Evolutionary conservation across 106 monocot species (phyloP), one percentile per base, ranked within the genome.

Genomic region (Chionographis japonica): DNA sequence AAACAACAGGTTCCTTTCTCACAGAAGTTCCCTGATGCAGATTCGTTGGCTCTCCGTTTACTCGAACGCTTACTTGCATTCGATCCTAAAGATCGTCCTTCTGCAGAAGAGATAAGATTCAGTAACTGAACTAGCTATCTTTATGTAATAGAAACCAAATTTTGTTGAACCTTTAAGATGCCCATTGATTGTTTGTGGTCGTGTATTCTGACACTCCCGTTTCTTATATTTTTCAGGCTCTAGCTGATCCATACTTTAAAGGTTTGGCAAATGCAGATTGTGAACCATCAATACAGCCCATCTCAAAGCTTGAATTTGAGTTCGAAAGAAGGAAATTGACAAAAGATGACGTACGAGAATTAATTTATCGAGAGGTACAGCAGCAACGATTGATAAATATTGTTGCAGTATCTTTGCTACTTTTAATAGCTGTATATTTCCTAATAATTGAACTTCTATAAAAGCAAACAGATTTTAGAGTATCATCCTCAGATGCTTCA

Each of bases 401-500:
- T 2, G 51, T 62, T 63, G 6, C 19, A 65, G 12, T 27, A 61
- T 35, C 17, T 3, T 54, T 55, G 4, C 14, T 17, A 8, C 10
- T 43, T 6, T 40, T 62, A 0, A 42, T 61, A 61, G 4, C 62
- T 18, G 17, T 6, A 12, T 42, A 14, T 42, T 39, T 18, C 18
- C 6, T 62, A 17, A 14, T 62, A 17, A 14, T 16, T 46, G n/a
- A 36, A 16, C 9, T 73, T 63, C 58, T 4, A 11, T 46, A 13
- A 59, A 80, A 36, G 42, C 17, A 58, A 69, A 70, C 77, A 88
- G 87, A 79, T 85, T 65, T 63, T 90, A 66, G 90, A 90, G 78
- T 90, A 90, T 71, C 90, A 90, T 81, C 90, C 90, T 10, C 86
- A 87, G 58, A 90, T 87, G 86, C 78, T 87, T 20, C 83, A 90